These are phyloP conservation scores for Rhizopogon vesiculosus DNA, from an alignment of 768 basidiomycete genomes.

Conservation along the genomic window DNA sequence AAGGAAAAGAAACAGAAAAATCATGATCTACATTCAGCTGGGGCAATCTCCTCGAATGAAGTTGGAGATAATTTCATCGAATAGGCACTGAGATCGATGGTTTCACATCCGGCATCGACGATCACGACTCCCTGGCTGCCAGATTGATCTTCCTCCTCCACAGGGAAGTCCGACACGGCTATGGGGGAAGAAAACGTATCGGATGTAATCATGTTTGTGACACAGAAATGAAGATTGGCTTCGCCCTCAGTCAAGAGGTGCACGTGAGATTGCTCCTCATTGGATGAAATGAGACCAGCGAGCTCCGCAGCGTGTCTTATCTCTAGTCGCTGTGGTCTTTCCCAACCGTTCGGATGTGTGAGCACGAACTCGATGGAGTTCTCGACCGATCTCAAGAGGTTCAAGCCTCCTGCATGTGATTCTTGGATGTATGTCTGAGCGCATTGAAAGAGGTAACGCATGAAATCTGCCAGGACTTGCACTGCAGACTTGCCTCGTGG, in stretches of 20 bases:
- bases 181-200: constrained; percentile 16
- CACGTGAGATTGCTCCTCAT: constrained; percentile 11
- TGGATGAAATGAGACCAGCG: constrained; percentile 17
- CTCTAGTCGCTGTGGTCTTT: constrained; percentile 23
- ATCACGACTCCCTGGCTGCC: constrained; percentile 34
- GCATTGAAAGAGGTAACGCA: constrained; percentile 21
- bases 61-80: constrained; percentile 16
- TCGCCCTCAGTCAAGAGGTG: constrained; percentile 23
- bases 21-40: constrained; percentile 21
- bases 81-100: constrained; percentile 34
- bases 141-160: constrained; percentile 8
- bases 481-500: constrained; percentile 15
- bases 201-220: constrained; percentile 35
- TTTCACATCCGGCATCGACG: constrained; percentile 44
- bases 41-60: constrained; percentile 31
- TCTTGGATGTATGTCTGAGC: constrained; percentile 17
- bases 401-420: constrained; percentile 15
- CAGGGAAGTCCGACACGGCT: not conserved
- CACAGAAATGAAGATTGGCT: constrained; percentile 30
- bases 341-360: constrained; percentile 29
- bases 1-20: not conserved
- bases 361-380: constrained; percentile 18
- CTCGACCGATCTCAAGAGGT: constrained; percentile 23
- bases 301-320: constrained; percentile 20
- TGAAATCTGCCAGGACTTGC: constrained; percentile 21